Conservation (phyloP, 2,329 filamentous ascomycete genomes). For the Podosphaera xanthii region DNA sequence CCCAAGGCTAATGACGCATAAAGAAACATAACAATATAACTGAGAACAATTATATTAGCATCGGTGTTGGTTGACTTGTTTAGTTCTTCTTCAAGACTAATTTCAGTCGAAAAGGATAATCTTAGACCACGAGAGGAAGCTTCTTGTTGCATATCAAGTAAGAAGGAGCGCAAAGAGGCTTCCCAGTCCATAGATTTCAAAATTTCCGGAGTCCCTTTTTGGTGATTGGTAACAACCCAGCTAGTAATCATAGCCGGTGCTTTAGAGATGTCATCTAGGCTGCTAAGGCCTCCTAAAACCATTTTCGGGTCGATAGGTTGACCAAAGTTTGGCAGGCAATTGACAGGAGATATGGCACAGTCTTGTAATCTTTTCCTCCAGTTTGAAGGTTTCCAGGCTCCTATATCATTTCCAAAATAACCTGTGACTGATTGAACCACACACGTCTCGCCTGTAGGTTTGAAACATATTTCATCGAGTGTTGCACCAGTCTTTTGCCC, state of each 20-base stretch:
- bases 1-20: conserved; percentile 87
- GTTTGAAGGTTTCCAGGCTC: conserved; percentile 33
- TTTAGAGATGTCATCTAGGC: conserved; percentile 43
- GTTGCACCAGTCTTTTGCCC: conserved; percentile 44
- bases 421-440: conserved; percentile 82
- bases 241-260: conserved; percentile 68
- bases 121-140: conserved; percentile 57
- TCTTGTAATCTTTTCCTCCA: conserved; percentile 53
- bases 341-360: conserved; percentile 60
- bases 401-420: conserved; percentile 54
- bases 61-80: conserved; percentile 98
- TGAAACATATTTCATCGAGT: conserved; percentile 76
- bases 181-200: conserved; percentile 77
- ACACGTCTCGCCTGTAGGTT: conserved; percentile 71
- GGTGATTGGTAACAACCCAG: conserved; percentile 81
- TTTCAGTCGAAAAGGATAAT: conserved; percentile 85
- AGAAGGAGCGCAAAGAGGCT: conserved; percentile 45
- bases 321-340: conserved; percentile 70
- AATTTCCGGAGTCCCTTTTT: conserved; percentile 48
- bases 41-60: conserved; percentile 86
- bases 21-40: conserved; percentile 96
- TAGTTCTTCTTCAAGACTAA: conserved; percentile 81
- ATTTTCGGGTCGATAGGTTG: conserved; percentile 73
- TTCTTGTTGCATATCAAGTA: conserved; percentile 61
- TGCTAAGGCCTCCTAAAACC: conserved; percentile 61